Evolutionary conservation across 352 stramenopile genomes (phyloP), one percentile per base, ranked within the genome.

Genomic region (Globisporangium barbulae): DNA sequence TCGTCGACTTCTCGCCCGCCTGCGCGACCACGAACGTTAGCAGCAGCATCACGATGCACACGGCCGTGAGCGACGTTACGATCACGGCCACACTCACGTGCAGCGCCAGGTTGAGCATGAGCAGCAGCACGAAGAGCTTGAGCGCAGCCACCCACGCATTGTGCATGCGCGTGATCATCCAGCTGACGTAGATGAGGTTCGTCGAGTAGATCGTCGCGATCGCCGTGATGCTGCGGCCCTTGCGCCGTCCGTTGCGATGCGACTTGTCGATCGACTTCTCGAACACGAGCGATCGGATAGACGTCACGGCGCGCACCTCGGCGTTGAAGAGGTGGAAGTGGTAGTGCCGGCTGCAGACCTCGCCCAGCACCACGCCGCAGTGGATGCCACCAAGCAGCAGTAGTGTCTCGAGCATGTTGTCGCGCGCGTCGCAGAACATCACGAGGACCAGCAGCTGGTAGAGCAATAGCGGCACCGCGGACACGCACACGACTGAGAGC

Each of bases 171-270:
- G 70, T 72, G 52, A 81, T 62, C 56, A 75, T 48, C 58, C 62
- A 74, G 3, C 57, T 69, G 5, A 78, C 65, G 47, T 74, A 63
- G 13, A 72, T 53, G 25, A 81, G 65, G 50, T 74, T 76, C 42
- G 73, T 71, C 61, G 71, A 78, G 64, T 78, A 78, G 41, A 81
- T 71, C 21, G 71, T 78, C 47, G 65, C 68, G 63, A 81, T 78
- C 68, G 55, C 50, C 17, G 73, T 63, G 65, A 78, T 72, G 56
- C 60, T 74, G 37, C 67, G 72, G 58, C 68, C 71, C 49, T 65
- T 74, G 41, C 68, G 68, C 35, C 73, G 60, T 8, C 56, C 48
- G 4, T 64, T 67, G 44, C 69, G 68, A 12, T 75, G 67, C 1
- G 71, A 61, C 31, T 49, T 63, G 39, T 76, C 63, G 30, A 81